Evolutionary conservation across 441 rosid genomes (phyloP), one percentile per base, ranked within the genome.

Genomic region (Euphorbia celastroides): DNA sequence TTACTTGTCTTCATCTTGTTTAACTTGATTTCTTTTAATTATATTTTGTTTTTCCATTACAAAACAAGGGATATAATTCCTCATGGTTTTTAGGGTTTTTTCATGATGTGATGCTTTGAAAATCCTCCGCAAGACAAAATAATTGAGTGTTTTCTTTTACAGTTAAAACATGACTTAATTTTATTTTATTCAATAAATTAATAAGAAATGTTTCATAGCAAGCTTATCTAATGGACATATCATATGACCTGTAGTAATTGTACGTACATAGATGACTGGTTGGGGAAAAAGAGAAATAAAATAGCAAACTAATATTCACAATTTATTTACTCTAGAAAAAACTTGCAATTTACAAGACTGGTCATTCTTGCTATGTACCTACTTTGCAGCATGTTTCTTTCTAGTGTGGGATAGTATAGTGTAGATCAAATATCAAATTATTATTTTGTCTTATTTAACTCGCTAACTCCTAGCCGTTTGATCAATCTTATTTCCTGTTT

Each of bases 31-130:
- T 31, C 41, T 52, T 17, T 16, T 32, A 36, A 60, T 59, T 51
- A 22, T 17, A 23, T 34, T 44, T 44, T 50, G 42, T 19, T n/a
- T 11, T 42, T 42, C 48, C 16, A 42, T 4, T 3, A 10, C 1
- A 5, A 42, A 42, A 42, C 12, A 42, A 10, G 5, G 5, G 14
- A 42, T 42, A 42, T 10, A 2, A 42, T 42, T 3, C 48, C 14
- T 67, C 62, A 17, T 32, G 31, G 63, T 23, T 65, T 71, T 60
- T 64, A 74, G 75, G 71, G 75, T 73, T 79, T 42, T n/a, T 57
- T 22, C 22, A 58, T 57, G 67, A 70, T 55, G 70, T 50, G 68
- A 65, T 62, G 67, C 61, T 48, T 65, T 59, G 14, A 26, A 36
- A 16, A 57, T 25, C 48, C 23, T 59, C 20, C 7, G 44, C 28